phyloP scores from a whole-genome alignment of 2,329 filamentous ascomycete genomes.

The Zasmidium cellare region DNA sequence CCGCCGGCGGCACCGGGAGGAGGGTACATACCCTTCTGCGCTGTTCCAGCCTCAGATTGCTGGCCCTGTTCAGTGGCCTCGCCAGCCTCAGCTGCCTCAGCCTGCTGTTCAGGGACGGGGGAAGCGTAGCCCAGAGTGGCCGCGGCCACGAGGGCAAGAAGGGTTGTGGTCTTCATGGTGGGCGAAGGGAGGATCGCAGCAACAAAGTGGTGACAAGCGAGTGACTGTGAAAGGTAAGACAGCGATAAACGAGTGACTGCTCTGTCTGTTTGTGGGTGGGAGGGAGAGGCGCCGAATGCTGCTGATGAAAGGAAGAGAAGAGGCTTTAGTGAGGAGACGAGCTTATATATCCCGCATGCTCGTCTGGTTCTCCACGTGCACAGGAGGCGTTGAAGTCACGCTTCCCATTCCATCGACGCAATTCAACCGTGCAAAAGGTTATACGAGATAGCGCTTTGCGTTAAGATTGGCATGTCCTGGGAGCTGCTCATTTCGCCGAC shows the following conservation, averaged over 20 bases:
- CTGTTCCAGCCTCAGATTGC: background rate
- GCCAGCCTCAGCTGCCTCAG: background rate
- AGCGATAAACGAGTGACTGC: background rate
- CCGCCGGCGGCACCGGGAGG: background rate
- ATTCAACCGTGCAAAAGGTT: conserved; percentile 3
- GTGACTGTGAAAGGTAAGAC: conserved; percentile 2
- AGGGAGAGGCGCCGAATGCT: background rate
- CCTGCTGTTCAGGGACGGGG: background rate
- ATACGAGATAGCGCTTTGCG: background rate
- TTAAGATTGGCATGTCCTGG: conserved; percentile 6
- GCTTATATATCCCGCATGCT: conserved; percentile 1
- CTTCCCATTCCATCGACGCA: background rate
- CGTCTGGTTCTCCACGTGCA: background rate
- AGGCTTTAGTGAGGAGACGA: background rate
- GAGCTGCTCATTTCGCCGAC: background rate
- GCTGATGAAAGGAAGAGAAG: background rate
- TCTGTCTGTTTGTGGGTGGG: background rate
- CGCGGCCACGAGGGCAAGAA: conserved; percentile 2
- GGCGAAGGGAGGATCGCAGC: background rate
- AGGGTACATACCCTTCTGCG: background rate
- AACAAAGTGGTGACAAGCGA: conserved; percentile 1
- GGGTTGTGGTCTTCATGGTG: conserved; percentile 4
- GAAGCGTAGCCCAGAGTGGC: background rate
- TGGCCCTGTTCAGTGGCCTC: background rate
- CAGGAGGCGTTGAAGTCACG: background rate